A percentile compares a stretch with the other conserved stretches of the same genome.
phyloP scores from a whole-genome alignment of 805 yeast species.

The Clavispora phyllophila region DNA sequence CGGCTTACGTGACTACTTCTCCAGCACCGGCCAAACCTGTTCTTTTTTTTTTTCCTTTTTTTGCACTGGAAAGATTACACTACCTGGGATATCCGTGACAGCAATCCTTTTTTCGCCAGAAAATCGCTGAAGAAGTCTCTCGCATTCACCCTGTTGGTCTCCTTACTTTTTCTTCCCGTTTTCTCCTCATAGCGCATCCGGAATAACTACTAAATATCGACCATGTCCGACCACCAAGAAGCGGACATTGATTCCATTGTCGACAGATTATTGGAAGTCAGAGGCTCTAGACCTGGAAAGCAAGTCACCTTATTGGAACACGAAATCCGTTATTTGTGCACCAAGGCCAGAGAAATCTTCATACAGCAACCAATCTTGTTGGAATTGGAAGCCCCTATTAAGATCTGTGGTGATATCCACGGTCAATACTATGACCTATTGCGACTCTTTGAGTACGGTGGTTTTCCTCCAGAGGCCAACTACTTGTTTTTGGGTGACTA shows the following conservation, averaged over 20 bases:
- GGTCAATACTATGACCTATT: constrained; percentile 96
- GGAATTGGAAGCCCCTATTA: constrained; percentile 94
- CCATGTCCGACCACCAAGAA: constrained; percentile 47
- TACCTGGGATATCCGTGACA: background rate
- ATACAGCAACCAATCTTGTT: constrained; percentile 94
- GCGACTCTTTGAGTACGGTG: constrained; percentile 96
- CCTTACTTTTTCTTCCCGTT: background rate
- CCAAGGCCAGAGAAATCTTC: constrained; percentile 96
- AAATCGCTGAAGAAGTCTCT: background rate
- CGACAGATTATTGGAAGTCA: constrained; percentile 92
- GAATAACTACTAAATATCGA: constrained; percentile 1
- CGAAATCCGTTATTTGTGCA: constrained; percentile 92
- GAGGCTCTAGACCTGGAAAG: constrained; percentile 98
- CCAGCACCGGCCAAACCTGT: background rate
- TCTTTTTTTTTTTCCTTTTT: background rate
- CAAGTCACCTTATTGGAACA: constrained; percentile 90
- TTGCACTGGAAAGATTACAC: background rate
- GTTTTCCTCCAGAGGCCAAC: constrained; percentile 98
- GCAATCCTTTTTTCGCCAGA: background rate
- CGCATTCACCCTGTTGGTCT: background rate
- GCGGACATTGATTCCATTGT: constrained; percentile 96
- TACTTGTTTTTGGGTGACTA: constrained; percentile 94
- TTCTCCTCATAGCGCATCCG: background rate
- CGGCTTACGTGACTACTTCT: constrained; percentile 2
- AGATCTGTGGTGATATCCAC: constrained; percentile 96